phyloP scores from a whole-genome alignment of 2,329 filamentous ascomycete species.

The Cytospora chrysosperma region DNA sequence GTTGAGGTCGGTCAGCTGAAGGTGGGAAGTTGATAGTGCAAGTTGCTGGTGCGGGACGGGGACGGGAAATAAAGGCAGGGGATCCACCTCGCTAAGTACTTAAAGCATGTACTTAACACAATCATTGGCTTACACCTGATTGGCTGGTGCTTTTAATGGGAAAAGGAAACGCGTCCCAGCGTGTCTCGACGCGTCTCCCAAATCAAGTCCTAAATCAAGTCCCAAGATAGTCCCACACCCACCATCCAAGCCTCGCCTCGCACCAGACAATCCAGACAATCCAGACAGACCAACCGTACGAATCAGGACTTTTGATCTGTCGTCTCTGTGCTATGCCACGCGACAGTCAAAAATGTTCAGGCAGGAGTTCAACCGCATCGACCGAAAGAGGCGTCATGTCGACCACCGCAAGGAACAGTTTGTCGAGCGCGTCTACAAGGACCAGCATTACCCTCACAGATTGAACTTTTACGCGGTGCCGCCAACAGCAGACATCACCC shows the following conservation, averaged over 20 bases:
- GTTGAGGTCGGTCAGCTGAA: too few species aligned
- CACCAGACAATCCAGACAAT: too few species aligned
- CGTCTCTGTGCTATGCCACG: background rate
- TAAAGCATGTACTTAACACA: too few species aligned
- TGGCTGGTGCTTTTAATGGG: constrained; percentile 27
- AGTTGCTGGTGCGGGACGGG: too few species aligned
- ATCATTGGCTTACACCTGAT: constrained; percentile 16
- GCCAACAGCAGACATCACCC: constrained; percentile 88
- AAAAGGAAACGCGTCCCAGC: constrained; percentile 13
- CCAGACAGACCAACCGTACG: background rate
- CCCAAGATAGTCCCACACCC: too few species aligned
- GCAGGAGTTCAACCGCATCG: constrained; percentile 53
- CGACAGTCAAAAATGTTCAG: constrained; percentile 43
- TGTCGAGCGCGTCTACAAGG: constrained; percentile 71
- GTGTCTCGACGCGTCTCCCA: constrained; percentile 30
- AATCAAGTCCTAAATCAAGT: background rate
- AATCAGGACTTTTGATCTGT: background rate
- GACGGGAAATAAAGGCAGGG: background rate
- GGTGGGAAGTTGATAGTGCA: too few species aligned
- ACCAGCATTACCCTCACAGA: constrained; percentile 76
- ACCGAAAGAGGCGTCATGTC: constrained; percentile 72
- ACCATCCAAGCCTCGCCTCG: too few species aligned
- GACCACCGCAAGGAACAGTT: constrained; percentile 88
- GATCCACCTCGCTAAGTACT: background rate
- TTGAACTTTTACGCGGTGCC: constrained; percentile 90